phyloP scores from a whole-genome alignment of 768 basidiomycete genomes.

The Steccherinum ochraceum region DNA sequence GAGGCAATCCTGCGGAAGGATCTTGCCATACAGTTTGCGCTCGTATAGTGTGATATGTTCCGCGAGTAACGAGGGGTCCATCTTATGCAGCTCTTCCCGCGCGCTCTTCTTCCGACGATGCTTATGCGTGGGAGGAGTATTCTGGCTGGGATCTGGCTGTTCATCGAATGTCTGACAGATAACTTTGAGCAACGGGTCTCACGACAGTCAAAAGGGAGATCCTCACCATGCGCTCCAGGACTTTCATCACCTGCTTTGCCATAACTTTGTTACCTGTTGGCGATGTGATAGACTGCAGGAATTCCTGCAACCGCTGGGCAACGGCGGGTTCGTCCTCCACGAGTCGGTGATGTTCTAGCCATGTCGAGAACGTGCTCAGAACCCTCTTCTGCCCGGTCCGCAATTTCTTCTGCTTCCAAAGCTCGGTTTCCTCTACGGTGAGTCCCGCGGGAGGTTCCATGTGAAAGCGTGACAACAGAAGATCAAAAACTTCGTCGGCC shows the following conservation, averaged over 20 bases:
- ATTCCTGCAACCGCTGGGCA: conserved; percentile 48
- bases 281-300: conserved; percentile 34
- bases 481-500: conserved; percentile 60
- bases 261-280: conserved; percentile 36
- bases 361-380: conserved; percentile 47
- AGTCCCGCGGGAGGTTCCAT: conserved; percentile 41
- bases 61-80: conserved; percentile 66
- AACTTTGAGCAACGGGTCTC: background rate
- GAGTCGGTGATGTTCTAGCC: conserved; percentile 57
- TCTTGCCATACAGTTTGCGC: conserved; percentile 58
- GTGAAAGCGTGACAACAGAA: conserved; percentile 58
- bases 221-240: conserved; percentile 53
- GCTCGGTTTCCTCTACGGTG: conserved; percentile 43
- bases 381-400: conserved; percentile 59
- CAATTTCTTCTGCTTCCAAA: conserved; percentile 62
- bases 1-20: conserved; percentile 72
- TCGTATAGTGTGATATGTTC: conserved; percentile 80
- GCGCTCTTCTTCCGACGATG: conserved; percentile 40
- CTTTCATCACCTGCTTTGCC: conserved; percentile 44
- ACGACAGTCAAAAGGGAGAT: too few species aligned
- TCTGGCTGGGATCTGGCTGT: conserved; percentile 1
- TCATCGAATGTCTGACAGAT: conserved; percentile 35
- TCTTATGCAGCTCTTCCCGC: conserved; percentile 55
- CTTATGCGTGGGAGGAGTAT: conserved; percentile 14
- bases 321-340: conserved; percentile 62